Conservation (phyloP, 202 grass and related monocot species). For the Zoysia matrella region DNA sequence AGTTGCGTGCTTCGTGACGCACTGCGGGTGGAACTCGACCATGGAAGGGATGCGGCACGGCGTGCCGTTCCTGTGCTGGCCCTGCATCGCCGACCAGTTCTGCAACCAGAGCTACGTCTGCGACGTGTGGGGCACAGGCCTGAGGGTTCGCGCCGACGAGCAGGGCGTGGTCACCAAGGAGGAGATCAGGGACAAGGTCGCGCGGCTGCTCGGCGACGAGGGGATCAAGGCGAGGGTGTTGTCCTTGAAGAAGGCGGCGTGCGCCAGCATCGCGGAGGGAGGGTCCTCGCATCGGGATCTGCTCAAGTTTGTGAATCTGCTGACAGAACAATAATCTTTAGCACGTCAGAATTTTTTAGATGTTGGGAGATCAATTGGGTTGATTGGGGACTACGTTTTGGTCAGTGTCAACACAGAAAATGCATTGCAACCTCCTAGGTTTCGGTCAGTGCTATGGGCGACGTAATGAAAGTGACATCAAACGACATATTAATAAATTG, state of each 20-base stretch:
- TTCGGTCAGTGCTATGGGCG: background rate
- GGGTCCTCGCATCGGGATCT: conserved; percentile 62
- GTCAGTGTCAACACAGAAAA: no score
- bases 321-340: conserved; percentile 35
- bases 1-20: conserved; percentile 44
- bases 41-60: conserved; percentile 46
- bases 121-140: conserved; percentile 41
- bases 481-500: background rate
- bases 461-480: conserved; percentile 10
- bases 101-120: conserved; percentile 46
- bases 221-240: conserved; percentile 49
- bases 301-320: conserved; percentile 61
- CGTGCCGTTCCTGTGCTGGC: no score
- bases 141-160: conserved; percentile 45
- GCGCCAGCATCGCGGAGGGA: conserved; percentile 31
- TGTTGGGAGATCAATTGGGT: background rate
- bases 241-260: conserved; percentile 46
- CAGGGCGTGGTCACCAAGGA: conserved; percentile 38
- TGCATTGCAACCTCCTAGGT: background rate
- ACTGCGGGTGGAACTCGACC: conserved; percentile 56
- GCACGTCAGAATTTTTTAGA: background rate
- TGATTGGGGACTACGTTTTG: background rate
- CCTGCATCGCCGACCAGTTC: no score
- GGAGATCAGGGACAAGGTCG: conserved; percentile 49
- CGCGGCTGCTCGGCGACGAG: conserved; percentile 45